phyloP scores from a whole-genome alignment of 2,329 filamentous ascomycete species.

The Aaosphaeria arxii region DNA sequence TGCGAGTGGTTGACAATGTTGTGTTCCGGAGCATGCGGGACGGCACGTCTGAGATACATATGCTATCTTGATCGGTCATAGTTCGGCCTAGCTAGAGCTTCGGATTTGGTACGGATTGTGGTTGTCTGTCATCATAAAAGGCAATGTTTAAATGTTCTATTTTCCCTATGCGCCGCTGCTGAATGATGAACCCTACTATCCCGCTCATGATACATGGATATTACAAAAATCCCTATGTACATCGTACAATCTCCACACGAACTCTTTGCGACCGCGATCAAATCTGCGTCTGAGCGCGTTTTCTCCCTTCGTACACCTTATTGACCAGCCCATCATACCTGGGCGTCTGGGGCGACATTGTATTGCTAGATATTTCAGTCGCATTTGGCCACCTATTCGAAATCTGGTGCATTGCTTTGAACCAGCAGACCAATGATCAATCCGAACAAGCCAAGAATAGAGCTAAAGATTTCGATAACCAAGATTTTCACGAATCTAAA shows the following conservation, averaged over 20 bases:
- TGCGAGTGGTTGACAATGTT: constrained; percentile 5
- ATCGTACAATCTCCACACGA: constrained; percentile 16
- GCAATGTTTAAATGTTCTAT: background rate
- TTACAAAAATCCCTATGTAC: constrained; percentile 34
- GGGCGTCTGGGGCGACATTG: too few relatives aligned
- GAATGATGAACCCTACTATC: constrained; percentile 1
- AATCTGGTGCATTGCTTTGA: constrained; percentile 77
- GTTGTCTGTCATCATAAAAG: too few relatives aligned
- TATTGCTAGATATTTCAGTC: too few relatives aligned
- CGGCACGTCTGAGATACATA: background rate
- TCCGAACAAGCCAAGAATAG: constrained; percentile 92
- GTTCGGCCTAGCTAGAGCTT: constrained; percentile 3
- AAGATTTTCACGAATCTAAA: constrained; percentile 94
- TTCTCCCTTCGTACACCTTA: too few relatives aligned
- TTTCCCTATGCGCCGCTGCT: background rate
- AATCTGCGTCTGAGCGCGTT: too few relatives aligned
- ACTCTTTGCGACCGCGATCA: too few relatives aligned
- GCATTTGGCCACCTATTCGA: constrained; percentile 39
- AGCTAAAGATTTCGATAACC: constrained; percentile 99
- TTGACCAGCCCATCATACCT: too few relatives aligned
- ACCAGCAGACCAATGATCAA: constrained; percentile 91
- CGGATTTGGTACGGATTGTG: background rate
- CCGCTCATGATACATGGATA: constrained; percentile 36
- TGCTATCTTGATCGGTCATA: constrained; percentile 1
- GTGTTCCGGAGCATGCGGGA: background rate